Conservation (phyloP, 345 rosid genomes). For the Populus simonii region DNA sequence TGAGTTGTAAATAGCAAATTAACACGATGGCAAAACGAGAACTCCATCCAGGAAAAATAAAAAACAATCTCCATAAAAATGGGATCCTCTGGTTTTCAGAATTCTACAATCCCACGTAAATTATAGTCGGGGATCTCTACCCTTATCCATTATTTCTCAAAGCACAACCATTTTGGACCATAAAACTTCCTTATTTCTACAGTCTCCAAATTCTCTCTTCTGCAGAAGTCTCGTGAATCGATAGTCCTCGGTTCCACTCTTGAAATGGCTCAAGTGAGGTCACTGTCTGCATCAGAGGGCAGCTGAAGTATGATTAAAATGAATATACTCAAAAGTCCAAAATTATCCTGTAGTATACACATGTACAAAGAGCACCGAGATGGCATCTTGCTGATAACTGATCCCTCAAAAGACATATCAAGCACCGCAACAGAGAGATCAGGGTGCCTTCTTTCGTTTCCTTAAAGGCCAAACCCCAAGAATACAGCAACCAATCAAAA, state of each 20-base stretch:
- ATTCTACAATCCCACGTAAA: slow-evolving; percentile 18
- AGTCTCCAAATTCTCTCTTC: slow-evolving; percentile 1
- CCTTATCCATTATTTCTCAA: slow-evolving; percentile 29
- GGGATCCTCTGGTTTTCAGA: slow-evolving; percentile 17
- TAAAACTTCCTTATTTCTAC: slow-evolving; percentile 19
- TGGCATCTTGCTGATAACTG: background rate
- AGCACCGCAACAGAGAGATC: slow-evolving; percentile 9
- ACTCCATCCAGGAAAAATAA: slow-evolving; percentile 7
- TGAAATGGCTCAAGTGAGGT: slow-evolving; percentile 16
- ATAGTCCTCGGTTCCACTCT: slow-evolving; percentile 16
- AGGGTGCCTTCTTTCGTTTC: slow-evolving; percentile 11
- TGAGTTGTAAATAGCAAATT: slow-evolving; percentile 13
- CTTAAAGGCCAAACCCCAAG: slow-evolving; percentile 12
- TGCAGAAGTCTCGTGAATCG: slow-evolving; percentile 14
- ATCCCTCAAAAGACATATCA: slow-evolving; percentile 15
- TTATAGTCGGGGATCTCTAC: slow-evolving; percentile 16
- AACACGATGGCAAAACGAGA: slow-evolving; percentile 12
- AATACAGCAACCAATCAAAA: slow-evolving; percentile 12
- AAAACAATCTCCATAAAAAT: slow-evolving; percentile 8
- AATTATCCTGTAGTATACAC: slow-evolving; percentile 22
- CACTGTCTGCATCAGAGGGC: slow-evolving; percentile 19
- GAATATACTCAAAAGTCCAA: slow-evolving; percentile 15
- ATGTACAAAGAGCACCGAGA: slow-evolving; percentile 23
- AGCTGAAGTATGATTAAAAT: slow-evolving; percentile 25
- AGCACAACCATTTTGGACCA: slow-evolving; percentile 16